A percentile compares a stretch with the other conserved stretches of the same genome.
Evolutionary conservation across 225 moss, liverwort and hornwort genomes (phyloP).

Genomic region (Sphagnum contortum): DNA sequence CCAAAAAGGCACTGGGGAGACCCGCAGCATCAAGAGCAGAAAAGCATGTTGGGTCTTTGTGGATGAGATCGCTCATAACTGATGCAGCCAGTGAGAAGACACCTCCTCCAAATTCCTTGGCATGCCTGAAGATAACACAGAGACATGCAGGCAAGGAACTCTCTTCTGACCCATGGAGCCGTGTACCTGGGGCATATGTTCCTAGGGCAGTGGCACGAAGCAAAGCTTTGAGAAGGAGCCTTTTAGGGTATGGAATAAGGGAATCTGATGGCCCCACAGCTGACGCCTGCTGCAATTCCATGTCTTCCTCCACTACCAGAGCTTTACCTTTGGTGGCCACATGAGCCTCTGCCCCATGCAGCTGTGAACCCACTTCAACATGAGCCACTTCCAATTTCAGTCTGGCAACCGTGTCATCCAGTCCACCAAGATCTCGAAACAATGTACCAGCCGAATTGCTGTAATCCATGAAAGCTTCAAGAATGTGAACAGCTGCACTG

Average conservation of each 20-base stretch:
- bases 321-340: slow-evolving; percentile 62
- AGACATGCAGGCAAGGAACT: slow-evolving; percentile 75
- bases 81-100: slow-evolving; percentile 96
- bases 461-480: slow-evolving; percentile 99
- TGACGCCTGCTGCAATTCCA: slow-evolving; percentile 38
- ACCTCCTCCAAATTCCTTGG: slow-evolving; percentile 94
- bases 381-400: slow-evolving; percentile 67
- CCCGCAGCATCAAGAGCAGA: slow-evolving; percentile 76
- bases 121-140: slow-evolving; percentile 77
- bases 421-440: slow-evolving; percentile 89
- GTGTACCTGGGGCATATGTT: slow-evolving; percentile 80
- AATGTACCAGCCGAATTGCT: slow-evolving; percentile 95
- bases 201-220: slow-evolving; percentile 88
- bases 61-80: slow-evolving; percentile 98
- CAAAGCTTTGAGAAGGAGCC: slow-evolving; percentile 81
- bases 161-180: slow-evolving; percentile 82
- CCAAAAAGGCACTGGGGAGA: slow-evolving; percentile 78
- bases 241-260: slow-evolving; percentile 81
- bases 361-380: slow-evolving; percentile 57
- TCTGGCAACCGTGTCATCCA: slow-evolving; percentile 86
- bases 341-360: slow-evolving; percentile 45
- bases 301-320: slow-evolving; percentile 55
- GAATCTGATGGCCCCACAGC: slow-evolving; percentile 48
- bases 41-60: slow-evolving; percentile 98
- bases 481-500: slow-evolving; percentile 89